Evolutionary conservation across 1,284 basidiomycete species (phyloP), one percentile per base, ranked within the genome.

Genomic region (Chondrostereum purpureum): DNA sequence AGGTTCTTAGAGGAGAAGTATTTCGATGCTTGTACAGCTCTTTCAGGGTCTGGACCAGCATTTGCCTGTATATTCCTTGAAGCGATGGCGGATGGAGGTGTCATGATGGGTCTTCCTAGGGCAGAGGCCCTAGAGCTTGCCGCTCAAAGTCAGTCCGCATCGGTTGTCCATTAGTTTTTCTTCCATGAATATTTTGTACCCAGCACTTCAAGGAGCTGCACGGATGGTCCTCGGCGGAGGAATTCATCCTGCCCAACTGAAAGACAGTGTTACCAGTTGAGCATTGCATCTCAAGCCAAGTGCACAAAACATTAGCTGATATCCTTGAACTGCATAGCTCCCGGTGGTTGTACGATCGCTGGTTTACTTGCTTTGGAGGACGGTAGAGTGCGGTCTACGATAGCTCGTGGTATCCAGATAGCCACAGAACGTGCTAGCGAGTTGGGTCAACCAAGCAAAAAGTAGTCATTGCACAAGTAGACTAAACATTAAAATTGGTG

Each of bases 31-130:
- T 96, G 92, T 60, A 99, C 96, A 0, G 96, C 96, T 6, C 74
- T 99, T 3, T 93, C 91, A 13, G 96, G 94, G 1, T 92, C 91
- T 6, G 96, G 96, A 0, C 96, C 96, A 22, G 96, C 96, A 0
- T 99, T 99, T 64, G 92, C 92, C 1, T 93, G 92, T 54, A 84
- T 99, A 39, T 94, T 99, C 57, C 74, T 99, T 49, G 96, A 99
- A 65, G 95, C 96, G 0, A 97, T 99, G 93, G 88, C 92, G 2
- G 96, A 99, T 65, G 96, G 96, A 23, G 96, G 92, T 22, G 96
- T 99, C 36, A 99, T 99, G 96, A 99, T 99, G 96, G 96, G 96
- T 20, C 70, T 99, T 39, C 96, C 96, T 2, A 75, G 96, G 50
- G 78, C 83, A 0, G 95, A 98, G 64, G 94, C 96, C 3, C 66